phyloP scores from a whole-genome alignment of 2,329 filamentous ascomycete genomes.

The Ascochyta viciae-villosae region DNA sequence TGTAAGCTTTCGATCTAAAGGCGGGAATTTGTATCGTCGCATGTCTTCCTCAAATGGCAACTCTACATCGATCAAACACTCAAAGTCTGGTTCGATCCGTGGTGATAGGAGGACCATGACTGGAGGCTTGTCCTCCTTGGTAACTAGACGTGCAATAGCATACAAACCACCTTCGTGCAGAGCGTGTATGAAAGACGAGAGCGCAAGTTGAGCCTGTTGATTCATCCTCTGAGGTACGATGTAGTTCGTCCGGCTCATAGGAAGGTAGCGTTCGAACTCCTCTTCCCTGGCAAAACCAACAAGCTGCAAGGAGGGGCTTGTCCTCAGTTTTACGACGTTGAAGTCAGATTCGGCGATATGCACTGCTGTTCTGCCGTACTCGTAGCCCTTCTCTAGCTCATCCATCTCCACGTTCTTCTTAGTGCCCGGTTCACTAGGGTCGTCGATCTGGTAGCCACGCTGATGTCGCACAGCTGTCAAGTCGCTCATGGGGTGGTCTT shows the following conservation, averaged over 20 bases:
- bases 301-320: conserved; percentile 75
- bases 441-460: conserved; percentile 81
- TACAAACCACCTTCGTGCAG: conserved; percentile 85
- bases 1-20: conserved; percentile 85
- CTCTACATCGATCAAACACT: conserved; percentile 88
- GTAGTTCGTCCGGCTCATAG: conserved; percentile 80
- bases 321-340: conserved; percentile 88
- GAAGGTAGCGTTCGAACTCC: conserved; percentile 83
- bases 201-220: conserved; percentile 79
- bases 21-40: conserved; percentile 87
- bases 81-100: conserved; percentile 76
- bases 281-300: conserved; percentile 82
- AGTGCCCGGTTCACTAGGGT: conserved; percentile 75
- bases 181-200: conserved; percentile 89
- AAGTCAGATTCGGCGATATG: conserved; percentile 86
- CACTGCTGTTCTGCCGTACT: conserved; percentile 91
- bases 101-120: conserved; percentile 80
- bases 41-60: conserved; percentile 94
- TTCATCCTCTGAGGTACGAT: conserved; percentile 80
- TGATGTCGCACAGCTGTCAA: conserved; percentile 77
- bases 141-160: conserved; percentile 83
- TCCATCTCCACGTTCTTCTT: conserved; percentile 84
- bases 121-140: conserved; percentile 83
- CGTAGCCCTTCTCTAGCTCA: conserved; percentile 88
- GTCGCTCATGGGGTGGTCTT: conserved; percentile 44